phyloP scores from a whole-genome alignment of 2,329 filamentous ascomycete genomes.

The Scedosporium dehoogii region DNA sequence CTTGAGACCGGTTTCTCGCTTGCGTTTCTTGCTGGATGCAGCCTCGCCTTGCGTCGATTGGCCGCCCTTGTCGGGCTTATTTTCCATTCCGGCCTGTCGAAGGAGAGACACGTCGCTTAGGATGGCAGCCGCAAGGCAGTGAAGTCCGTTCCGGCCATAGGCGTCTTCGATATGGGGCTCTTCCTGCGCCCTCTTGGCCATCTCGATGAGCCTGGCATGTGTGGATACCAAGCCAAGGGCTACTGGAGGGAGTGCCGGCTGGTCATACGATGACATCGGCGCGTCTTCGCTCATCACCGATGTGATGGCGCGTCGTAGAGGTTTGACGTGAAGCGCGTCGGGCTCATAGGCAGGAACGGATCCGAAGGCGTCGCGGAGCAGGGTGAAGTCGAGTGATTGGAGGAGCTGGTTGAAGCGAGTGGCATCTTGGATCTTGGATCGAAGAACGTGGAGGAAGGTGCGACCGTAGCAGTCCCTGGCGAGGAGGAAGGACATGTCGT shows the following conservation, averaged over 20 bases:
- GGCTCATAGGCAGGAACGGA: slow-evolving; percentile 16
- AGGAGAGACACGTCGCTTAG: slow-evolving; percentile 29
- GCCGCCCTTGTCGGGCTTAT: slow-evolving; percentile 12
- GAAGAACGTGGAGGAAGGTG: slow-evolving; percentile 38
- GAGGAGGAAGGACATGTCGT: slow-evolving; percentile 18
- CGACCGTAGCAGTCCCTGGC: slow-evolving; percentile 40
- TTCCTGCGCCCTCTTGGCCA: slow-evolving; percentile 10
- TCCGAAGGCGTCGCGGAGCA: slow-evolving; percentile 40
- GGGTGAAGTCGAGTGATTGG: slow-evolving; percentile 17
- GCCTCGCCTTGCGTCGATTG: slow-evolving; percentile 12
- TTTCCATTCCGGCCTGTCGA: slow-evolving; percentile 21
- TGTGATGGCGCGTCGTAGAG: slow-evolving; percentile 11
- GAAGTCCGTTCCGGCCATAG: slow-evolving; percentile 44
- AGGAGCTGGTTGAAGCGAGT: slow-evolving; percentile 19
- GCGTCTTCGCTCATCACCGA: slow-evolving; percentile 10
- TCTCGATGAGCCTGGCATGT: slow-evolving; percentile 11
- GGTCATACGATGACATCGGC: not conserved
- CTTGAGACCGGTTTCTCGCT: not conserved
- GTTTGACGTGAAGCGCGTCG: slow-evolving; percentile 15
- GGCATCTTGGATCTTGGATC: slow-evolving; percentile 11
- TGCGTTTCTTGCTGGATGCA: slow-evolving; percentile 2
- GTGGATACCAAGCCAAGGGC: slow-evolving; percentile 10
- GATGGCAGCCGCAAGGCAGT: slow-evolving; percentile 47
- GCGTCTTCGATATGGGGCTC: slow-evolving; percentile 22
- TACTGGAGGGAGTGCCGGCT: not conserved